Base-by-base conservation (phyloP, 495 filamentous ascomycete species). In the Penicillium psychrofluorescens region DNA sequence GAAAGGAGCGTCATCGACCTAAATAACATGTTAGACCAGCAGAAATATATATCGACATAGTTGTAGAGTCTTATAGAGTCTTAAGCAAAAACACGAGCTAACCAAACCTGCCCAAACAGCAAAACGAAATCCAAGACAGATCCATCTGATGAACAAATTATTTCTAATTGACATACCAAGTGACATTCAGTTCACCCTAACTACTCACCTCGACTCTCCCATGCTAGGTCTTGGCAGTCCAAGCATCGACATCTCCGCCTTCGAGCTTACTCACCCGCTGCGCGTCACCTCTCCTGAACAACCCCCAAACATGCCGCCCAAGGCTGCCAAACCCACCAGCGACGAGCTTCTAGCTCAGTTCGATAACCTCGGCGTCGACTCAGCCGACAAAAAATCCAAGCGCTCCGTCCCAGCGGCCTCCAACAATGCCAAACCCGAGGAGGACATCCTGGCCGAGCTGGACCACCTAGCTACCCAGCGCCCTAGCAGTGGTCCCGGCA, bases 261-360 rank as follows among this genome's bases (percentile, higher is more conserved):
- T 22, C 22, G 22, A 22, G 22, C 22, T 22, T 22, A 22, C 22
- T 22, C 22, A 22, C 3, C 22, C 22, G 22, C 22, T 22, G 22
- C 22, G 58, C 57, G 57, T 61, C 57, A 61, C 57, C 49, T 61
- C 55, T 55, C 57, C 57, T 61, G 49, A 61, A 49, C 58, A 36
- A 36, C 29, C 22, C 36, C 35, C 39, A 37, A 62, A 38, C 33
- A 74, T 72, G 70, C 59, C 61, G 38, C 61, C 70, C 22, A 74
- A 74, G 59, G 67, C 63, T 51, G 64, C 70, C 33, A 77, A 83
- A 44, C 74, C 76, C 15, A 84, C 83, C 43, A 84, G 82, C 54
- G 87, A 94, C 53, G 88, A 94, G 61, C 74, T 95, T 35, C 75
- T 86, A 33, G 85, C 88, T 61, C 80, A 90, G 57, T 86, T 96